Base-by-base conservation (phyloP, 2,329 filamentous ascomycete species). In the Cryphonectria nitschkei region DNA sequence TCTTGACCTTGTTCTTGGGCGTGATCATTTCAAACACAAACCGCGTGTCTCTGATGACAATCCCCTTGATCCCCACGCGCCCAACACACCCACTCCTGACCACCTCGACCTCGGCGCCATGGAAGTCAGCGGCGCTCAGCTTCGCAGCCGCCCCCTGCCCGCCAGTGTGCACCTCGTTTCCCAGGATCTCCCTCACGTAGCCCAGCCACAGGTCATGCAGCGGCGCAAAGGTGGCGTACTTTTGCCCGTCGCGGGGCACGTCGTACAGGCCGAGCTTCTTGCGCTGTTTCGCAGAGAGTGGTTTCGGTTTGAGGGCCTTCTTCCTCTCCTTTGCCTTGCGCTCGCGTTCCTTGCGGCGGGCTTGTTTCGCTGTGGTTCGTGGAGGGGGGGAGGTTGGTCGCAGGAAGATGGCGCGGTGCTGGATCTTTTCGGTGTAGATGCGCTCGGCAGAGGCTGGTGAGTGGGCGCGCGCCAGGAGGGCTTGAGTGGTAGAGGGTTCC, bases 21-120 rank as follows among this genome's bases (percentile, higher is more conserved):
- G 93, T 97, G 54, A 98, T 87, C 73, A 99, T 82, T 79, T 97
- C 93, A 80, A 98, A 93, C 1, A 92, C 91, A 77, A 92, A 95
- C 79, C 92, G 94, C 67, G 92, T 91, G 82, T 99, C 96, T 79
- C 93, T 90, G 56, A 98, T 89, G 72, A 98, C 92, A 75, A 98
- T 95, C 22, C 96, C 96, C 76, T 85, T 88, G 68, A 95, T 81
- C 0, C 96, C 95, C 0, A 99, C 95, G 22, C 95, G 86, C 68
- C 92, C 90, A 22, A 92, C 88, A 79, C 95, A 98, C 41, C 88
- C 83, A 79, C 94, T 96, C 75, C 95, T 84, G 69, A 95, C 92
- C 32, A 98, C 93, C 81, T 94, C 90, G 29, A 98, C 80, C 75
- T 90, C 84, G 22, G 95, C 95, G 1, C 96, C 96, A 79, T 98